These are phyloP conservation scores for Geotrichum macrosporum DNA, from an alignment of 1,139 yeast species.

Conservation along the genomic window DNA sequence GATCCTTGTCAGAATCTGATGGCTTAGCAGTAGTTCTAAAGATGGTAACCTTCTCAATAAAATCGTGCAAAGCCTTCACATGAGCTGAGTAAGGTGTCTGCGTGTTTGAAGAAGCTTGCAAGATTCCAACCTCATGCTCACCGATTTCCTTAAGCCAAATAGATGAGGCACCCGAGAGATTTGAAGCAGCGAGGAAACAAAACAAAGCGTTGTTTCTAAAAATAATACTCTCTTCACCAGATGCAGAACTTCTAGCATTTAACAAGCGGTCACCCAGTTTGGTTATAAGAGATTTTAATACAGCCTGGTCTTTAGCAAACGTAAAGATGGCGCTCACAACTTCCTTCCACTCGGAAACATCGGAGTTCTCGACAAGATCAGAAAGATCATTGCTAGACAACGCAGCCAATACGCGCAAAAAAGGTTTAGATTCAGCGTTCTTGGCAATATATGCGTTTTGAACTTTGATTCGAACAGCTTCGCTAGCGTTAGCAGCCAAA, in stretches of 20 bases:
- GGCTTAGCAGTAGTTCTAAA: constrained; percentile 48
- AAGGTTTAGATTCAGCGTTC: constrained; percentile 49
- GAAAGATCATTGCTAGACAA: constrained; percentile 55
- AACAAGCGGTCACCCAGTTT: constrained; percentile 71
- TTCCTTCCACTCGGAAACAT: constrained; percentile 76
- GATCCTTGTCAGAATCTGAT: constrained; percentile 35
- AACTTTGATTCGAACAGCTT: constrained; percentile 57
- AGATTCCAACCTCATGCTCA: constrained; percentile 50
- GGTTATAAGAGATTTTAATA: constrained; percentile 53
- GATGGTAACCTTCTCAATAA: constrained; percentile 78
- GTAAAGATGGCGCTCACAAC: constrained; percentile 68
- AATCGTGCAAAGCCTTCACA: constrained; percentile 71
- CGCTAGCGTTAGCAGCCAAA: constrained; percentile 67
- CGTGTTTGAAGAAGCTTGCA: constrained; percentile 42
- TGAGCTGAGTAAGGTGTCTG: constrained; percentile 80
- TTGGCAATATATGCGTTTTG: constrained; percentile 65
- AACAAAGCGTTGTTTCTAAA: constrained; percentile 69
- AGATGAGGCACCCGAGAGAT: constrained; percentile 70
- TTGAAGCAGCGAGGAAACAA: constrained; percentile 76
- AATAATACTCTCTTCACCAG: constrained; percentile 33
- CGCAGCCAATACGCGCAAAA: constrained; percentile 71
- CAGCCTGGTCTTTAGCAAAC: constrained; percentile 44
- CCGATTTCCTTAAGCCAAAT: constrained; percentile 82
- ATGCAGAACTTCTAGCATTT: constrained; percentile 35
- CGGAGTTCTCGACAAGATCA: constrained; percentile 75